Evolutionary conservation across 177 flowering plant genomes (phyloP).

Genomic region (Telopea speciosissima): DNA sequence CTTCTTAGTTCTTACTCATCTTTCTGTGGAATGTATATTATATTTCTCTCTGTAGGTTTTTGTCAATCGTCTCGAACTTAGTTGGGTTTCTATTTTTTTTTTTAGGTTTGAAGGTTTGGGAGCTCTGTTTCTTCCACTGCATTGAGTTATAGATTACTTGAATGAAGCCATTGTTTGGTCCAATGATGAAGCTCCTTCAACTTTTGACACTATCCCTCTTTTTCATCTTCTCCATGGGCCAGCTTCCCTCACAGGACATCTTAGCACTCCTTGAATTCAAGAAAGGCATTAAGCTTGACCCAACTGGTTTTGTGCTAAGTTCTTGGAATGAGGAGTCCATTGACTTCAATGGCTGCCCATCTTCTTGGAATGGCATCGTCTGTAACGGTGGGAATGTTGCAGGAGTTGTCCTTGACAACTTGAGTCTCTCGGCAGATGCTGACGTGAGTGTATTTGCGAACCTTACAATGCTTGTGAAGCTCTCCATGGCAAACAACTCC

Average conservation of each 20-base stretch:
- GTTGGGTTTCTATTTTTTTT: background rate
- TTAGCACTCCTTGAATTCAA: constrained; percentile 80
- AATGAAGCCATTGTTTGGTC: background rate
- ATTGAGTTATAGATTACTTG: background rate
- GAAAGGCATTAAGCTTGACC: constrained; percentile 87
- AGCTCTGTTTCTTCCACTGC: background rate
- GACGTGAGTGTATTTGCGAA: constrained; percentile 79
- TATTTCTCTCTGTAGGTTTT: background rate
- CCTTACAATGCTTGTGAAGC: constrained; percentile 74
- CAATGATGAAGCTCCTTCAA: constrained; percentile 9
- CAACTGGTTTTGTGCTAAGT: constrained; percentile 69
- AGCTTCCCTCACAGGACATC: constrained; percentile 89
- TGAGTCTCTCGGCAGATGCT: constrained; percentile 62
- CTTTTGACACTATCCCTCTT: constrained; percentile 4
- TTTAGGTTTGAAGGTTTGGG: background rate
- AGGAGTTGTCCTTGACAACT: constrained; percentile 67
- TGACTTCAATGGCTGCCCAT: constrained; percentile 90
- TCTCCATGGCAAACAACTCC: constrained; percentile 80
- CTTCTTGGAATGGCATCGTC: constrained; percentile 97
- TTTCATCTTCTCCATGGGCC: constrained; percentile 30
- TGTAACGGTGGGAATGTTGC: constrained; percentile 84
- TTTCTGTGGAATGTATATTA: background rate
- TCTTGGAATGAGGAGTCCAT: constrained; percentile 98
- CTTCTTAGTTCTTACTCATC: background rate
- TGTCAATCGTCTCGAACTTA: background rate